Evolutionary conservation across 1,139 yeast species (phyloP).

Genomic region (Yamadazyma atmosphaerica): DNA sequence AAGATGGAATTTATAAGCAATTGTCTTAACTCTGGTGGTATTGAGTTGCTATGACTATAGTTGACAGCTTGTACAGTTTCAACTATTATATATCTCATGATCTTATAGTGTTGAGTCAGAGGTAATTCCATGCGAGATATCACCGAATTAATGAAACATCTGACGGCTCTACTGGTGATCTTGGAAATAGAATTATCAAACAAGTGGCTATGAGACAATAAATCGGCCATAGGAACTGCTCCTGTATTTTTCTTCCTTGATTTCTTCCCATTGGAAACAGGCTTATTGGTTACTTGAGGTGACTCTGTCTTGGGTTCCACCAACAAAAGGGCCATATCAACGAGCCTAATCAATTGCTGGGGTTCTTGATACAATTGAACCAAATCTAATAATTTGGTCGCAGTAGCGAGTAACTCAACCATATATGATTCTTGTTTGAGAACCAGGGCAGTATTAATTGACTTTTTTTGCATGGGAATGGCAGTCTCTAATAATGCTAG

Average conservation of each 20-base stretch:
- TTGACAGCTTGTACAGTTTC: conserved; percentile 40
- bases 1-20: conserved; percentile 55
- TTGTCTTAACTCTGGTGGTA: conserved; percentile 32
- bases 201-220: conserved; percentile 65
- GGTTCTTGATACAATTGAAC: conserved; percentile 37
- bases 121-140: conserved; percentile 56
- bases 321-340: conserved; percentile 47
- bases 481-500: conserved; percentile 54
- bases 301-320: conserved; percentile 37
- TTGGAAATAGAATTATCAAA: conserved; percentile 47
- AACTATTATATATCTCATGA: conserved; percentile 57
- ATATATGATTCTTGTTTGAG: conserved; percentile 33
- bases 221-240: conserved; percentile 61
- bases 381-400: conserved; percentile 28
- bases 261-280: conserved; percentile 17
- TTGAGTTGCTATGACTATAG: conserved; percentile 19
- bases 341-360: conserved; percentile 39
- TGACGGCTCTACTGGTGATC: conserved; percentile 36
- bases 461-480: conserved; percentile 48
- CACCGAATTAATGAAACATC: conserved; percentile 50
- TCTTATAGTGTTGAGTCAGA: conserved; percentile 60
- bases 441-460: conserved; percentile 31
- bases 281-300: conserved; percentile 1
- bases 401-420: conserved; percentile 29
- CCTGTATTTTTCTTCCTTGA: conserved; percentile 46